Evolutionary conservation across 768 basidiomycete genomes (phyloP), one percentile per base, ranked within the genome.

Genomic region (Paxillus involutus): DNA sequence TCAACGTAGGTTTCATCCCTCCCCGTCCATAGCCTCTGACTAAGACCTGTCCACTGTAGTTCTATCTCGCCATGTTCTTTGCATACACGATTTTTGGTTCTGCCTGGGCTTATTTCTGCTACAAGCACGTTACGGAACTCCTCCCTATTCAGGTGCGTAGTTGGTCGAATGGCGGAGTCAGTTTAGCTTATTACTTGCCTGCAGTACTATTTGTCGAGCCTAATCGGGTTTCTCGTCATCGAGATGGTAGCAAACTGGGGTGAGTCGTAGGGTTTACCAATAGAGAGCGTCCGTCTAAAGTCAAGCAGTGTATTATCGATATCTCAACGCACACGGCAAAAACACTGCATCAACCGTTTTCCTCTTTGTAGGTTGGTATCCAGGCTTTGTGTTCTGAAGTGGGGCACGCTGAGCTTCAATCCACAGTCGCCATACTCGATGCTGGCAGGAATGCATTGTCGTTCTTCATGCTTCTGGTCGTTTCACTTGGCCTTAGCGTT

Each of bases 161-260:
- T n/a, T 51, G 24, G 16, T 47, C 1, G 40, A 21, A 8, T 19
- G 41, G 13, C 24, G 39, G 17, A 24, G 40, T 37, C 51, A n/a
- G 14, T 32, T 43, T 36, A 14, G 3, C 50, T 55, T 51, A 55
- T 59, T 30, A 12, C 33, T 11, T 50, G 16, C 30, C 47, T 36
- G 39, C 4, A 98, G 89, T 86, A 93, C 69, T 99, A 98, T 74
- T 79, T 99, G 39, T 93, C 96, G 13, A 86, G 89, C 49, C 84
- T 95, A 19, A 81, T 96, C 48, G 86, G 80, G 21, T 84, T 98
- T 66, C 77, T 98, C 55, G 79, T 96, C 47, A 83, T 98, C 58
- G 97, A 99, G 69, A 98, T 97, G 91, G 76, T 96, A 16, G 91
- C 91, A 7, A 90, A 89, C 64, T 94, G 88, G 85, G 88, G 91